A percentile compares a stretch with the other conserved stretches of the same genome.
Conservation (phyloP, 257 asterid genomes). For the Striga asiatica region DNA sequence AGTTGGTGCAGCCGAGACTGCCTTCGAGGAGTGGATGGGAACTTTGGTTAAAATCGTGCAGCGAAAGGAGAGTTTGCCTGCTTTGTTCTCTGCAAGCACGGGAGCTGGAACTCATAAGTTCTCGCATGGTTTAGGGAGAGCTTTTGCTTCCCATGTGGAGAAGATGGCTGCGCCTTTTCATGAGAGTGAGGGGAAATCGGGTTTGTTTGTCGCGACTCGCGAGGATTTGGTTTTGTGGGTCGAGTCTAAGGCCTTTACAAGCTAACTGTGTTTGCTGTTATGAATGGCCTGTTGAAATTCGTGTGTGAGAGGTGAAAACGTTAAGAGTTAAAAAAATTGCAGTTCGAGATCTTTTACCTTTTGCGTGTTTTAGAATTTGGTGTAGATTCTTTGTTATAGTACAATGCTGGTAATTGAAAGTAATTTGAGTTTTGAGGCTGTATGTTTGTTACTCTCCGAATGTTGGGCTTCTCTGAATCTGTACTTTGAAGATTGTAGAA, state of each 20-base stretch:
- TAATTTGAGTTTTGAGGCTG: too few relatives aligned
- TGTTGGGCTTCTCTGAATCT: too few relatives aligned
- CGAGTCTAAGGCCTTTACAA: slow-evolving; percentile 37
- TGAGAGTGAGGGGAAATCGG: slow-evolving; percentile 64
- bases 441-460: too few relatives aligned
- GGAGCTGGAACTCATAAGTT: slow-evolving; percentile 85
- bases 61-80: slow-evolving; percentile 55
- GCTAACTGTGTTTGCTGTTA: slow-evolving; percentile 15
- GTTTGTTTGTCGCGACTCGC: slow-evolving; percentile 63
- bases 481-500: too few relatives aligned
- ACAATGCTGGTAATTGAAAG: slow-evolving; percentile 17
- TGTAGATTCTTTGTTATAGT: slow-evolving; percentile 10
- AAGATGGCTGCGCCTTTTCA: slow-evolving; percentile 64
- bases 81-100: slow-evolving; percentile 58
- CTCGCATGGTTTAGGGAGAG: slow-evolving; percentile 60
- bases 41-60: slow-evolving; percentile 47
- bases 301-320: too few relatives aligned
- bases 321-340: too few relatives aligned
- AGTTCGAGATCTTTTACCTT: slow-evolving; percentile 6
- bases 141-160: slow-evolving; percentile 60
- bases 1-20: slow-evolving; percentile 84
- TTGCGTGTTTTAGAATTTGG: neutral
- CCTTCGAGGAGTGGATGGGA: slow-evolving; percentile 86
- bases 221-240: slow-evolving; percentile 72
- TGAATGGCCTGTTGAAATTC: slow-evolving; percentile 18